phyloP scores from a whole-genome alignment of 2,329 filamentous ascomycete species.

The Pseudonectria foliicola region DNA sequence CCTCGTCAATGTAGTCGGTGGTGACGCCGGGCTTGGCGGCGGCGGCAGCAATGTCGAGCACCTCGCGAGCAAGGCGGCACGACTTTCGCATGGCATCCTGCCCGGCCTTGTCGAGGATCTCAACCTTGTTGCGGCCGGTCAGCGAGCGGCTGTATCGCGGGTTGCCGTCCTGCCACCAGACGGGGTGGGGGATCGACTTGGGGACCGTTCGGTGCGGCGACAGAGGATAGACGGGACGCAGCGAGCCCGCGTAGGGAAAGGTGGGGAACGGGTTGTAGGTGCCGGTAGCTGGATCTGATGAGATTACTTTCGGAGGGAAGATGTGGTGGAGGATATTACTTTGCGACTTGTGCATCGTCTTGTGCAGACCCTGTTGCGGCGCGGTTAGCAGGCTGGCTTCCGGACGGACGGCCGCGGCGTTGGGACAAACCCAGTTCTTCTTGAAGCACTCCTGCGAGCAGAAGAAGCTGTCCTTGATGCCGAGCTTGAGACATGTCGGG shows the following conservation, averaged over 20 bases:
- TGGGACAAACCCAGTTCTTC: conserved; percentile 78
- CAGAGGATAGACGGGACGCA: conserved; percentile 83
- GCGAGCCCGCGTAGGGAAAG: conserved; percentile 71
- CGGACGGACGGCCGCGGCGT: conserved; percentile 1
- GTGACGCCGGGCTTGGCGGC: conserved; percentile 86
- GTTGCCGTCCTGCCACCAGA: conserved; percentile 82
- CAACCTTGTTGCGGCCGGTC: conserved; percentile 70
- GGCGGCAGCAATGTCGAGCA: conserved; percentile 82
- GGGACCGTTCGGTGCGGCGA: conserved; percentile 68
- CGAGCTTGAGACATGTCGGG: conserved; percentile 87
- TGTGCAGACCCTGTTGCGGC: conserved; percentile 64
- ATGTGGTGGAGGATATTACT: conserved; percentile 66
- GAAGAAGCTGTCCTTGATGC: conserved; percentile 85
- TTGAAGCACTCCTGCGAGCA: conserved; percentile 99
- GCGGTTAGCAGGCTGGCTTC: conserved; percentile 12
- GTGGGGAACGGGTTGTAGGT: conserved; percentile 88
- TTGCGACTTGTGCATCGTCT: conserved; percentile 63
- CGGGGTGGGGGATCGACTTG: conserved; percentile 72
- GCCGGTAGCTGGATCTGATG: conserved; percentile 86
- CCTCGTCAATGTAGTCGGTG: conserved; percentile 88
- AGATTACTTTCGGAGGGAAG: conserved; percentile 72
- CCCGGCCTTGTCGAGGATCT: conserved; percentile 70
- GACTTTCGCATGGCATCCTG: conserved; percentile 91
- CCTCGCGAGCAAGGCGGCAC: conserved; percentile 79
- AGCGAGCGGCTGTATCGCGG: conserved; percentile 54